Evolutionary conservation across 306 rosid species (phyloP).

Genomic region (Lotus japonicus): DNA sequence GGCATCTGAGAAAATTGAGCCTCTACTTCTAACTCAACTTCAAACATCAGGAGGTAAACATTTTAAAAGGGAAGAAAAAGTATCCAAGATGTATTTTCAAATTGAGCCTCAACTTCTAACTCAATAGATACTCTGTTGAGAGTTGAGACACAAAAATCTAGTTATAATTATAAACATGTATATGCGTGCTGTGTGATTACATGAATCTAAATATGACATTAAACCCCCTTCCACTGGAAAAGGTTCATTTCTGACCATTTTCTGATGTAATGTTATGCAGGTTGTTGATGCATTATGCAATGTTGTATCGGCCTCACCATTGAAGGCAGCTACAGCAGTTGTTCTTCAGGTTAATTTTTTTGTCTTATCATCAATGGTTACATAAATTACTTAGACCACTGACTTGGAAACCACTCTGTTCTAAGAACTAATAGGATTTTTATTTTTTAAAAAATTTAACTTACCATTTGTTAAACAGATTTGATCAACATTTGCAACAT

Average conservation of each 20-base stretch:
- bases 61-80: too few species aligned
- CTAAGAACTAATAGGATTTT: not conserved
- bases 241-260: not conserved
- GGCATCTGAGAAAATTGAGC: too few species aligned
- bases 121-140: too few species aligned
- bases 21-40: too few species aligned
- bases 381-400: conserved; percentile 9
- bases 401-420: conserved; percentile 14
- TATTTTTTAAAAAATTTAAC: not conserved
- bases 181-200: not conserved
- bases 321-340: conserved; percentile 88
- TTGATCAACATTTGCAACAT: not conserved
- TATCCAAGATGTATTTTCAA: too few species aligned
- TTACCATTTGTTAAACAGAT: not conserved
- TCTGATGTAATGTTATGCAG: conserved; percentile 35
- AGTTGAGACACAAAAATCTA: too few species aligned
- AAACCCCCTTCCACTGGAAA: not conserved
- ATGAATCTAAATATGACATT: not conserved
- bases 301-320: conserved; percentile 85
- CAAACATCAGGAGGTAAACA: too few species aligned
- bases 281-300: conserved; percentile 96
- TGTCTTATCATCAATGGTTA: conserved; percentile 12
- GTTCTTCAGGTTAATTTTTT: conserved; percentile 81
- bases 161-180: too few species aligned
- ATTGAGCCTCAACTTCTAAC: too few species aligned